Conservation (phyloP, 208 protist species). For the Wallacemonas sp. region DNA sequence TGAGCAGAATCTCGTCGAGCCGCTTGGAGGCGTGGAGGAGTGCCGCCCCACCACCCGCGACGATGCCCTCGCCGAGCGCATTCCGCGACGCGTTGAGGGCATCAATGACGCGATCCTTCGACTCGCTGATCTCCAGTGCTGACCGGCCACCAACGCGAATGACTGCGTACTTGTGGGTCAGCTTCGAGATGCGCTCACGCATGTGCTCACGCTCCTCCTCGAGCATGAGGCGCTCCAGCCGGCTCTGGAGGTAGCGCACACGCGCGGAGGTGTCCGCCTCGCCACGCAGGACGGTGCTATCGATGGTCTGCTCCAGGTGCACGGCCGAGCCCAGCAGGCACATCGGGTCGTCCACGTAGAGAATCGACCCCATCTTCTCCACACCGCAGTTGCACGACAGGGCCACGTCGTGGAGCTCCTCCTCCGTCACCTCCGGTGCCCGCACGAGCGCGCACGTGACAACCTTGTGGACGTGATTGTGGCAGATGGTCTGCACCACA, state of each 20-base stretch:
- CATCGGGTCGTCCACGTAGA: slow-evolving; percentile 55
- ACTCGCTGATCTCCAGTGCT: slow-evolving; percentile 98
- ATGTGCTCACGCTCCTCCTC: slow-evolving; percentile 97
- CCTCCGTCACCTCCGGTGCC: slow-evolving; percentile 96
- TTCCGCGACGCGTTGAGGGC: slow-evolving; percentile 99
- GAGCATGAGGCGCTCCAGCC: slow-evolving; percentile 85
- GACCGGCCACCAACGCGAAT: slow-evolving; percentile 98
- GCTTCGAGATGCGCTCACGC: slow-evolving; percentile 92
- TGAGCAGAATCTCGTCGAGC: slow-evolving; percentile 91
- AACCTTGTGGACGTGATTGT: slow-evolving; percentile 98
- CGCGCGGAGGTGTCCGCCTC: slow-evolving; percentile 79
- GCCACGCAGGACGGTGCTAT: slow-evolving; percentile 97
- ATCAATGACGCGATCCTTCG: slow-evolving; percentile 99
- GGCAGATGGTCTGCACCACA: slow-evolving; percentile 78
- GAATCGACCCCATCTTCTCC: slow-evolving; percentile 83
- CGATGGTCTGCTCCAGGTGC: slow-evolving; percentile 92
- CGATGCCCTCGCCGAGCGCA: slow-evolving; percentile 98
- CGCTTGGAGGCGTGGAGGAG: slow-evolving; percentile 95
- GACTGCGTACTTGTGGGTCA: slow-evolving; percentile 90
- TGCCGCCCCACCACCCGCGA: slow-evolving; percentile 97
- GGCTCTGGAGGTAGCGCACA: slow-evolving; percentile 92
- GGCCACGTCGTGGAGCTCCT: slow-evolving; percentile 99
- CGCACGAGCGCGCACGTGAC: slow-evolving; percentile 89
- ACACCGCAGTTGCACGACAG: slow-evolving; percentile 95
- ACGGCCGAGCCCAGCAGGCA: slow-evolving; percentile 65